These are phyloP conservation scores for Colletotrichum aenigma DNA, from an alignment of 2,329 filamentous ascomycete species.

Conservation along the genomic window DNA sequence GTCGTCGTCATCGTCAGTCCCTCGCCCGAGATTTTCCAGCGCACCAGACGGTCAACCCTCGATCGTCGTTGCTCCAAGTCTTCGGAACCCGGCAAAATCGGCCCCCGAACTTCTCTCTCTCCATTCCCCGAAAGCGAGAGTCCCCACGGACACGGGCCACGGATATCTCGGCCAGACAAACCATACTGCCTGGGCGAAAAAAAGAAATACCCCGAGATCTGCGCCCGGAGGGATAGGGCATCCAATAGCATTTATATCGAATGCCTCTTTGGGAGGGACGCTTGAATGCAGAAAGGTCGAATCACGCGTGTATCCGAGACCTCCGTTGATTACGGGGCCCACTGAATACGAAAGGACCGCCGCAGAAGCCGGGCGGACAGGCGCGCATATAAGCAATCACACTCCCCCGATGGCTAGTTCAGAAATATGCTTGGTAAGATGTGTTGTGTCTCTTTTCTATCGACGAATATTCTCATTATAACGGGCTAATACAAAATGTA, in stretches of 20 bases:
- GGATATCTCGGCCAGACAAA: constrained; percentile 2
- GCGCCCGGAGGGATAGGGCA: neutral
- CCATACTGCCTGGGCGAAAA: neutral
- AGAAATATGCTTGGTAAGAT: neutral
- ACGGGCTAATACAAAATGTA: neutral
- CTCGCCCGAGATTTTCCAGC: neutral
- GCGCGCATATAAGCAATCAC: neutral
- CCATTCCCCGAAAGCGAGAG: neutral
- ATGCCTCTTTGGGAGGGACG: neutral
- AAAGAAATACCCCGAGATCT: neutral
- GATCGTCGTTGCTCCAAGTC: neutral
- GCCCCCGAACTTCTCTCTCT: neutral
- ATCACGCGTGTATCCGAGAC: neutral
- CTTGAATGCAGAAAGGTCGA: neutral
- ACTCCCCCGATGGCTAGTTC: neutral
- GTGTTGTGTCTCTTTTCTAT: neutral
- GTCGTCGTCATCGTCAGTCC: neutral
- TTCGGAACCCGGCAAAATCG: neutral
- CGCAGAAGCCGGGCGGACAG: neutral
- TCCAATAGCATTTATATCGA: neutral
- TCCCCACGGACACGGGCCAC: neutral
- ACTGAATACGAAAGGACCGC: neutral
- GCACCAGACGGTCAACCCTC: neutral
- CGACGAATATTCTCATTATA: constrained; percentile 1
- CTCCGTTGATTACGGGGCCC: neutral